phyloP scores from a whole-genome alignment of 306 rosid species.

The Chamaecrista fasciculata region DNA sequence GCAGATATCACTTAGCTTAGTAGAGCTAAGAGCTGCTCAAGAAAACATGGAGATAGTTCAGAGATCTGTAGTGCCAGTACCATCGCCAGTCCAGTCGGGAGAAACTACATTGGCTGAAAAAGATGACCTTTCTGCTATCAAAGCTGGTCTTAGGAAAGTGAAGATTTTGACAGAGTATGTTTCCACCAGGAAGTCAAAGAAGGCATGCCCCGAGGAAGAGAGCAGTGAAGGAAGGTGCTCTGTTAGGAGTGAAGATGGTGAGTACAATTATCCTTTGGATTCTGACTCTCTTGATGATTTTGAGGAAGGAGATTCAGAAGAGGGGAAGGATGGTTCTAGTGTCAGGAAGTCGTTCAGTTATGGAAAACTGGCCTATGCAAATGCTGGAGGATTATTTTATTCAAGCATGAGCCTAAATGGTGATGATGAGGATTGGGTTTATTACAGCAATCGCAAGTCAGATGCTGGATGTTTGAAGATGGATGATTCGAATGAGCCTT shows the following conservation, averaged over 20 bases:
- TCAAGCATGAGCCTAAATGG: constrained; percentile 45
- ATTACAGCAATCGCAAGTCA: constrained; percentile 74
- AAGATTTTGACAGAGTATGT: constrained; percentile 73
- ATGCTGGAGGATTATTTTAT: constrained; percentile 74
- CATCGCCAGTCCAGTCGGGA: constrained; percentile 47
- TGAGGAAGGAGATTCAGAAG: constrained; percentile 79
- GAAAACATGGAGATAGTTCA: constrained; percentile 54
- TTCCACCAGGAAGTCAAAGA: constrained; percentile 66
- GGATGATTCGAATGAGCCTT: constrained; percentile 56
- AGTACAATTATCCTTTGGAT: constrained; percentile 67
- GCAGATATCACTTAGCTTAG: constrained; percentile 77
- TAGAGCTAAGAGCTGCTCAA: constrained; percentile 62
- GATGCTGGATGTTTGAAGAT: constrained; percentile 55
- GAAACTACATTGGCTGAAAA: constrained; percentile 58
- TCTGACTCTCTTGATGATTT: constrained; percentile 72
- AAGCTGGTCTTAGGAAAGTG: constrained; percentile 89
- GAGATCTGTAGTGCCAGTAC: constrained; percentile 55
- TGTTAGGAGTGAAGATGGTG: constrained; percentile 74
- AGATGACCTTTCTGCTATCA: constrained; percentile 83
- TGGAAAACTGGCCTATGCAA: constrained; percentile 80
- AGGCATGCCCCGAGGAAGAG: constrained; percentile 62
- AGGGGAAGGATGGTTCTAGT: constrained; percentile 60
- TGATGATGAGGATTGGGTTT: constrained; percentile 80
- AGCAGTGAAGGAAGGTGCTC: constrained; percentile 85
- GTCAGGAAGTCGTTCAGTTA: constrained; percentile 87